Conservation (phyloP, 1,139 yeast species). For the Debaryomyces subglobosus region DNA sequence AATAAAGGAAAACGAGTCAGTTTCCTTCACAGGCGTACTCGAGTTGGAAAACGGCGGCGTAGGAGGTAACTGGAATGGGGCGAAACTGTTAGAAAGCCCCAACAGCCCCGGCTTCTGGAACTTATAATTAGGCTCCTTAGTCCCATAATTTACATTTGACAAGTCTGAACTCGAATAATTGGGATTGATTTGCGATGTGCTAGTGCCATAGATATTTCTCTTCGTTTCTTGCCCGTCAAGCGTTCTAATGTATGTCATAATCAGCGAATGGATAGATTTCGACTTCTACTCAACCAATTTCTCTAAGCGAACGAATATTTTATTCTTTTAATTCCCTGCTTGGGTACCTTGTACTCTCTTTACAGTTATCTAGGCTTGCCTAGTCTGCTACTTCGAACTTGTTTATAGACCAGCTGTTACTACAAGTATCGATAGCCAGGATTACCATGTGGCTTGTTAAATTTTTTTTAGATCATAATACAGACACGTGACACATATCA, state of each 20-base stretch:
- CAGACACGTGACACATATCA: background rate
- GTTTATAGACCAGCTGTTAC: background rate
- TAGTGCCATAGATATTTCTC: background rate
- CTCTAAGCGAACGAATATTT: background rate
- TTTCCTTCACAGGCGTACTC: conserved; percentile 32
- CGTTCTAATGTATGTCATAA: background rate
- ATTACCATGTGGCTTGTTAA: conserved; percentile 6
- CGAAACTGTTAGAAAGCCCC: conserved; percentile 1
- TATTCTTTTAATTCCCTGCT: background rate
- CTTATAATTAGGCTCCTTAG: background rate
- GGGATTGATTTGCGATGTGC: conserved; percentile 26
- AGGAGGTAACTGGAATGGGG: conserved; percentile 25
- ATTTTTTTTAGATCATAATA: conserved; percentile 1
- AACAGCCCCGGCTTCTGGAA: background rate
- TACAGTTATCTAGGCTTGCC: background rate
- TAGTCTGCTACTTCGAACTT: background rate
- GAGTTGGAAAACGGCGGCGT: conserved; percentile 43
- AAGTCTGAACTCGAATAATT: conserved; percentile 35
- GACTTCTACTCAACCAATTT: background rate
- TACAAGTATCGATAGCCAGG: background rate
- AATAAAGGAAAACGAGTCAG: background rate
- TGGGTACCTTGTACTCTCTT: background rate
- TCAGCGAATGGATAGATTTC: background rate
- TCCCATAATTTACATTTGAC: conserved; percentile 17
- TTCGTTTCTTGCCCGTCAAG: background rate